Evolutionary conservation across 2,329 filamentous ascomycete species (phyloP), one percentile per base, ranked within the genome.

Genomic region (Xylaria polymorpha): DNA sequence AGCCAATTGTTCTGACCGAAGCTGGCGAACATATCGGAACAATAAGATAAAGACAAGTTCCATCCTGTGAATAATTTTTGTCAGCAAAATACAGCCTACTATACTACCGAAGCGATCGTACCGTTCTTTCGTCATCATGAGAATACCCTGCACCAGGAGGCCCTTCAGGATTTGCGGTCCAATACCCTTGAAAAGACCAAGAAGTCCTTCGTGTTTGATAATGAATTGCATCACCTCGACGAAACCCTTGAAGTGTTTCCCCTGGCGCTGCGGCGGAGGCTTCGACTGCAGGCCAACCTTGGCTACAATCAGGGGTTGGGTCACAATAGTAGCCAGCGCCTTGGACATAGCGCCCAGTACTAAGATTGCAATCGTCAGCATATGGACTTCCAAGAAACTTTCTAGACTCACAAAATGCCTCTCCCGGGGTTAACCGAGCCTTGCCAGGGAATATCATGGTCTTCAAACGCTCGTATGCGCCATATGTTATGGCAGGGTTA

Each of bases 101-200:
- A 43, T 15, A 25, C 32, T 15, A 57, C 43, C 18, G n/a, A 35
- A 15, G 41, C 12, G 25, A 10, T 29, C 85, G 74, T 85, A 94
- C 92, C 94, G 88, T 83, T 99, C 96, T 83, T 99, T 99, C 57
- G 94, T 96, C 94, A 98, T 99, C 96, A 99, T 99, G 46, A 99
- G 85, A 65, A 99, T 89, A 59, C 96, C 96, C 79, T 99, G 96
- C 2, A 99, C 96, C 58, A 99, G 80, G 61, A 99, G 83, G 1
- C 96, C 96, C 82, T 99, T 99, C 68, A 94, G 81, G 61, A 99
- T 92, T 80, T 99, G 96, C 3, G 96, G 96, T 0, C 90, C 94
- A 74, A 99, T 97, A 50, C 96, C 96, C 84, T 99, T 99, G 85
- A 98, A 99, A 1, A 99, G 85, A n/a, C 92, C 92, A 14, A 91